phyloP scores from a whole-genome alignment of 257 asterid species.

The Paraleonurus japonicus region DNA sequence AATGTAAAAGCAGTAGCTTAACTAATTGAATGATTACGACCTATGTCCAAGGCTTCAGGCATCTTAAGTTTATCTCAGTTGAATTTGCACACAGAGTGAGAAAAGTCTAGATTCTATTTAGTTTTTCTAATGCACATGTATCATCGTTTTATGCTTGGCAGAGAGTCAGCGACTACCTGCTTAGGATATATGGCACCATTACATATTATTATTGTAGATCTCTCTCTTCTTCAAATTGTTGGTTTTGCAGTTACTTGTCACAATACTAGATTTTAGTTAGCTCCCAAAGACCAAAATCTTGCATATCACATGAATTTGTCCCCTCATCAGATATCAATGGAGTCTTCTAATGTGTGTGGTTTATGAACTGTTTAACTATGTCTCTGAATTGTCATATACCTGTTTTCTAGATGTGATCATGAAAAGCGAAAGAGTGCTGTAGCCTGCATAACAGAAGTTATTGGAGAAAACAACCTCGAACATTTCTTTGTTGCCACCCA shows the following conservation, averaged over 20 bases:
- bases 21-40: neutral
- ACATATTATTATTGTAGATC: neutral
- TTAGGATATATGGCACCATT: neutral
- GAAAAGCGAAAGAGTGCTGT: slow-evolving; percentile 71
- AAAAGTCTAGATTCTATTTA: neutral
- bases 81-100: neutral
- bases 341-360: neutral
- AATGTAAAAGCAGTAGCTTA: neutral
- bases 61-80: neutral
- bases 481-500: slow-evolving; percentile 93
- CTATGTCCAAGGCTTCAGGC: neutral
- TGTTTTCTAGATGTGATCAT: slow-evolving; percentile 72
- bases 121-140: neutral
- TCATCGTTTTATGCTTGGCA: neutral
- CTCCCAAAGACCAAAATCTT: neutral
- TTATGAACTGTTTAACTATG: slow-evolving; percentile 10
- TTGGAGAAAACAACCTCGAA: slow-evolving; percentile 70
- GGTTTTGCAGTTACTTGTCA: neutral
- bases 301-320: neutral
- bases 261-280: neutral
- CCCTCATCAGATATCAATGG: neutral
- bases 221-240: neutral
- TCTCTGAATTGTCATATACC: slow-evolving; percentile 16
- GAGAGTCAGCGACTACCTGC: neutral
- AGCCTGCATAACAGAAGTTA: slow-evolving; percentile 72